Evolutionary conservation across 2,329 filamentous ascomycete genomes (phyloP), one percentile per base, ranked within the genome.

Genomic region (Cyclaneusma minus): DNA sequence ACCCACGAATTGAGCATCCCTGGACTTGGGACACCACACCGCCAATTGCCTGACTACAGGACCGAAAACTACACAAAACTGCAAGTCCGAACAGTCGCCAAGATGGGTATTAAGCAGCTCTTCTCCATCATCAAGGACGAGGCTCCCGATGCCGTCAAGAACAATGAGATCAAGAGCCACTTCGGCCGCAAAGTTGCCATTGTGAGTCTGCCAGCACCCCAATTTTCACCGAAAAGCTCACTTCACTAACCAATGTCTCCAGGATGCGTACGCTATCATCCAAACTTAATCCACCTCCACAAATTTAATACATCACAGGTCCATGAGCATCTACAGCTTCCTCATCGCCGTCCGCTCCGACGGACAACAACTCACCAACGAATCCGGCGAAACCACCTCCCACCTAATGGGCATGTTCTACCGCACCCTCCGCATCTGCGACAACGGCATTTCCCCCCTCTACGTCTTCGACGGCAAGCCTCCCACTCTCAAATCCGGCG

Each of bases 331-430:
- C 46, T 98, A 98, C 65, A 92, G 82, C 54, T 98, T 98, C 61
- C 70, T 98, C 34, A 89, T 98, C 49, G 89, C 89, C 25, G 89
- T 98, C 29, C 84, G 89, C 41, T 94, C 85, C 44, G 84, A 93
- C 43, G 89, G 89, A 41, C 83, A 98, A 52, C 84, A 94, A 55
- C 75, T 98, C 43, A 95, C 76, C 67, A 91, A 77, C 53, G 89
- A 98, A 45, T 77, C 75, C 27, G 89, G 89, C 45, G 84, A 95
- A 53, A 98, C 89, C 2, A 98, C 89, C 1, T 98, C 89, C 11
- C 89, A 98, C 51, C 61, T 98, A 10, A 95, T 98, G 85, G 89
- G 89, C 47, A 87, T 98, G 74, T 98, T 98, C 62, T 98, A 98
- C 62, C 85, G 89, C 42, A 98, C 89, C 3, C 66, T 98, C 5